phyloP scores from a whole-genome alignment of 371 early-diverging fungal genomes.

The Saksenaea oblongispora region DNA sequence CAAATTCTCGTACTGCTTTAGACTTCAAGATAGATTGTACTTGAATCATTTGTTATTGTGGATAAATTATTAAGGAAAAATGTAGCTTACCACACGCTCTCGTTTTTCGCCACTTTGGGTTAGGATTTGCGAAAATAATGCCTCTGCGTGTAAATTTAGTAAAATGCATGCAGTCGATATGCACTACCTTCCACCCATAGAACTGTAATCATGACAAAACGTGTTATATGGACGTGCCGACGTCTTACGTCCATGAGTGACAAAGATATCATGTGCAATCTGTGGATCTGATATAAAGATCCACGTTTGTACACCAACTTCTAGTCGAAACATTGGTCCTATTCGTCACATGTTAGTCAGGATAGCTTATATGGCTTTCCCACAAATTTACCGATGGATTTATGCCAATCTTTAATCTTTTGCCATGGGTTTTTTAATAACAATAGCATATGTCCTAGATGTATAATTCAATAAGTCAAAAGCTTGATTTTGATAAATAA shows the following conservation, averaged over 20 bases:
- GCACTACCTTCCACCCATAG: slow-evolving; percentile 14
- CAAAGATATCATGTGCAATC: slow-evolving; percentile 28
- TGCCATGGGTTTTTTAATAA: slow-evolving; percentile 15
- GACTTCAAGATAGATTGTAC: slow-evolving; percentile 17
- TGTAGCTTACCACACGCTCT: slow-evolving; percentile 11
- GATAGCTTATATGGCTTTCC: background rate
- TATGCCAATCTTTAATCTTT: slow-evolving; percentile 15
- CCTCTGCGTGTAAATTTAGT: slow-evolving; percentile 8
- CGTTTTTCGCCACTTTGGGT: slow-evolving; percentile 15
- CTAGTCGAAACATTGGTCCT: slow-evolving; percentile 18
- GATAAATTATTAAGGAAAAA: background rate
- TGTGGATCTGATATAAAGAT: slow-evolving; percentile 21
- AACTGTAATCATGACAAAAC: slow-evolving; percentile 13
- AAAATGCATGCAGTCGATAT: background rate
- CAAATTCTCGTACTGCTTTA: slow-evolving; percentile 14
- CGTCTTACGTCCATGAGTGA: slow-evolving; percentile 16
- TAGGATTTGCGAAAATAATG: slow-evolving; percentile 16
- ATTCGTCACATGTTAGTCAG: background rate
- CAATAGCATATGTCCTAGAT: slow-evolving; percentile 21
- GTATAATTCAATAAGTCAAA: background rate
- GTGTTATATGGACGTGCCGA: slow-evolving; percentile 18
- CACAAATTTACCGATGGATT: slow-evolving; percentile 10
- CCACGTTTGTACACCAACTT: slow-evolving; percentile 24
- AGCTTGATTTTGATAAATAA: too few relatives aligned
- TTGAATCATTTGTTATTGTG: background rate